A percentile compares a stretch with the other conserved stretches of the same genome.
These are phyloP conservation scores for Saccharomycopsis javanensis DNA, from an alignment of 805 yeast species.

Conservation along the genomic window DNA sequence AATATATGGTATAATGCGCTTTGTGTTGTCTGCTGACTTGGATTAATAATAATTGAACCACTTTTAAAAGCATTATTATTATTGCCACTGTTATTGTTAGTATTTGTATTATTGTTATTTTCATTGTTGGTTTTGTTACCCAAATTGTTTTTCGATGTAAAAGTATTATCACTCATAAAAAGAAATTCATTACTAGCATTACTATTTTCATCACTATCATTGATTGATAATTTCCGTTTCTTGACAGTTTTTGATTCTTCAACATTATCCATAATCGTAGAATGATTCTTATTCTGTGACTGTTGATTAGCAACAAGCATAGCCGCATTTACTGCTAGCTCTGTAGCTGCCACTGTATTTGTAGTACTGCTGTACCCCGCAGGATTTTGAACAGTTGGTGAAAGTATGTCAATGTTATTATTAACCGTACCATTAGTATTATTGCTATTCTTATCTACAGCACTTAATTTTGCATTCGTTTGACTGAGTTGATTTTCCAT, in stretches of 20 bases:
- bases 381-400: too few relatives aligned
- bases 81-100: background rate
- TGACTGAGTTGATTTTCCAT: background rate
- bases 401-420: background rate
- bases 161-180: background rate
- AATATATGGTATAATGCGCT: conserved; percentile 11
- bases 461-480: background rate
- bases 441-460: background rate
- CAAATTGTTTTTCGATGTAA: background rate
- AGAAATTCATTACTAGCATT: background rate
- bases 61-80: background rate
- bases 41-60: background rate
- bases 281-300: background rate
- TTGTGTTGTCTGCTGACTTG: background rate
- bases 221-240: background rate
- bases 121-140: background rate
- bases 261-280: background rate
- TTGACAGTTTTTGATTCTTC: background rate
- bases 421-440: background rate
- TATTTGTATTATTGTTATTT: background rate
- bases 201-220: background rate
- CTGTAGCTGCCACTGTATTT: background rate
- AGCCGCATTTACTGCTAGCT: background rate
- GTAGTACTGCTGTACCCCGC: background rate
- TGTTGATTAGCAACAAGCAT: background rate